phyloP scores from a whole-genome alignment of 179 eudicot species.

The Spinacia oleracea region DNA sequence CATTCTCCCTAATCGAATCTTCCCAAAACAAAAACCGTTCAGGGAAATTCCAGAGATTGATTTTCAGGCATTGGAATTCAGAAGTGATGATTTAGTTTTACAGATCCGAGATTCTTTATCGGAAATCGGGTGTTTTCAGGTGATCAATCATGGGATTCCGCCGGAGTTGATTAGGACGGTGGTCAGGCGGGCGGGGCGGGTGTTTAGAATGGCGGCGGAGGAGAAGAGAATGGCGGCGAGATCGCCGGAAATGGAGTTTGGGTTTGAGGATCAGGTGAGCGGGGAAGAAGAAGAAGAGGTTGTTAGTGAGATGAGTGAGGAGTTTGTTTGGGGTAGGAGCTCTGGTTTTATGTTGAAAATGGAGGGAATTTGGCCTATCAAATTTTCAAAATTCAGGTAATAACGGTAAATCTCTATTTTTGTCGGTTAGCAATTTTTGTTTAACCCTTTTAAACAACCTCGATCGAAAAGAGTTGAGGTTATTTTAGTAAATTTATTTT shows the following conservation, averaged over 20 bases:
- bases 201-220: slow-evolving; percentile 50
- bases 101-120: slow-evolving; percentile 37
- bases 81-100: not conserved
- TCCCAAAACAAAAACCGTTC: slow-evolving; percentile 55
- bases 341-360: slow-evolving; percentile 44
- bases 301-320: slow-evolving; percentile 45
- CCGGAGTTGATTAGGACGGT: slow-evolving; percentile 34
- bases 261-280: slow-evolving; percentile 57
- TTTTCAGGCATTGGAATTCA: slow-evolving; percentile 21
- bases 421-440: not conserved
- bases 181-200: slow-evolving; percentile 31
- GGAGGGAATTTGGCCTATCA: slow-evolving; percentile 68
- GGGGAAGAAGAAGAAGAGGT: slow-evolving; percentile 43
- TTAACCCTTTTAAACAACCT: not conserved
- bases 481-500: no score
- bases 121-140: slow-evolving; percentile 63
- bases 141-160: slow-evolving; percentile 64
- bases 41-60: slow-evolving; percentile 53
- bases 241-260: slow-evolving; percentile 46
- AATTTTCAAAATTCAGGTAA: slow-evolving; percentile 81
- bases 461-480: no score
- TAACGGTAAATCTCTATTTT: slow-evolving; percentile 15
- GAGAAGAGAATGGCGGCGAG: slow-evolving; percentile 46
- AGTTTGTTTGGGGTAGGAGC: slow-evolving; percentile 72
- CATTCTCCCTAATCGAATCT: slow-evolving; percentile 63